Evolutionary conservation across 495 filamentous ascomycete genomes (phyloP), one percentile per base, ranked within the genome.

Genomic region (Penicillium herquei): DNA sequence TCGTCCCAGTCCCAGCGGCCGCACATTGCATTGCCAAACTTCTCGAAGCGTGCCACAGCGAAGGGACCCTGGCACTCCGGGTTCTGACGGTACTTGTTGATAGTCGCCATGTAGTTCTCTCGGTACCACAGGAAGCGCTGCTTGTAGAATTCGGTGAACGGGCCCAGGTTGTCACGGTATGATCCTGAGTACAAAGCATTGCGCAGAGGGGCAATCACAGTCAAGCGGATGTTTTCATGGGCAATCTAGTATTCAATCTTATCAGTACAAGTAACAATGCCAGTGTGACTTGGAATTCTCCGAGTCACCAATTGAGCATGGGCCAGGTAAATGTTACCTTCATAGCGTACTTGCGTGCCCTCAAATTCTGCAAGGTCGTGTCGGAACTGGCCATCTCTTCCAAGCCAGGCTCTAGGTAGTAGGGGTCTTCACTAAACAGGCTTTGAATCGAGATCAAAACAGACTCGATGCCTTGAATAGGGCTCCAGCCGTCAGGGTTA

Each of bases 111-210:
- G 67, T 98, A 98, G 11, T 85, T 87, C 42, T 95, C 88, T 64
- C 90, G 92, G 68, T 98, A 98, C 94, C 95, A 98, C 13, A 98
- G 71, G 68, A 98, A 97, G 0, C 92, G 85, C 43, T 88, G 84
- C 71, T 98, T 98, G 79, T 86, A 89, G 8, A 95, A 75, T 60
- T 98, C 95, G 52, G 84, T 84, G 77, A 98, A 98, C 0, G 90
- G 89, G 53, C 32, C 41, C 16, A 44, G 21, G n/a, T n/a, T n/a
- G n/a, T n/a, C n/a, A n/a, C n/a, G n/a, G n/a, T n/a, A n/a, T n/a
- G n/a, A n/a, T n/a, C n/a, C n/a, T n/a, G n/a, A n/a, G n/a, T n/a
- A n/a, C n/a, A n/a, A n/a, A n/a, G 21, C 21, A 26, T 26, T 1
- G 21, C 4, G 21, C 21, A 98, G 77, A 17, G 90, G 86, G 61